Conservation (phyloP, 345 rosid species). For the Leavenworthia alabamica region DNA sequence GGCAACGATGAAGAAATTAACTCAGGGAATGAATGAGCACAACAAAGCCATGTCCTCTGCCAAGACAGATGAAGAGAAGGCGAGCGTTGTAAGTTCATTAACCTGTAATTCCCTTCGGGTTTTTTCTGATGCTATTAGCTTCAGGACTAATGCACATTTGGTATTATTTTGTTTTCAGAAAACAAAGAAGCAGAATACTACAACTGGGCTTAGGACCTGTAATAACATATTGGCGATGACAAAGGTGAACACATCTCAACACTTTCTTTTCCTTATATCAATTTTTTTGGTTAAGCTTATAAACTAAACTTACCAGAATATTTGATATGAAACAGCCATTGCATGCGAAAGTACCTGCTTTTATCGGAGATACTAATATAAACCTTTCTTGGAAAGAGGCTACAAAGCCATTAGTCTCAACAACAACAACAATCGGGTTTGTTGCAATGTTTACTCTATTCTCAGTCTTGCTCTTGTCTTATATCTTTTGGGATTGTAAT, state of each 20-base stretch:
- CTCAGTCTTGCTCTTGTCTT: not conserved
- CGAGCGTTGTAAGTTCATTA: constrained; percentile 53
- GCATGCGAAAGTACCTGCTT: constrained; percentile 79
- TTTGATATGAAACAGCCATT: constrained; percentile 50
- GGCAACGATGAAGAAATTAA: constrained; percentile 86
- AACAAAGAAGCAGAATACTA: constrained; percentile 78
- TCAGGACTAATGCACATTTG: not conserved
- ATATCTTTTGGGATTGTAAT: not conserved
- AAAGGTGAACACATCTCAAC: constrained; percentile 48
- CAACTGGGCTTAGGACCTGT: constrained; percentile 86
- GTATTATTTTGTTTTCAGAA: constrained; percentile 41
- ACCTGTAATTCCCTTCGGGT: not conserved
- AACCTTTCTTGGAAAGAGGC: constrained; percentile 95
- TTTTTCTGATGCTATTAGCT: not conserved
- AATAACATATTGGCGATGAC: constrained; percentile 95
- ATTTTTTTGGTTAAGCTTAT: too few species aligned
- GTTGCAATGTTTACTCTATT: constrained; percentile 7
- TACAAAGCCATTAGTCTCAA: constrained; percentile 47
- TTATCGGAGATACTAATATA: constrained; percentile 82
- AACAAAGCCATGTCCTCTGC: constrained; percentile 97
- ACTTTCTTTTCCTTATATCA: too few species aligned
- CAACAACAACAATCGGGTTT: constrained; percentile 52
- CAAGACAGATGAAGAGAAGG: constrained; percentile 87
- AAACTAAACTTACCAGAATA: not conserved
- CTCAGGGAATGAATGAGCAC: constrained; percentile 93